These are phyloP conservation scores for Amanita pseudoporphyria DNA, from an alignment of 768 basidiomycete species.

Conservation along the genomic window DNA sequence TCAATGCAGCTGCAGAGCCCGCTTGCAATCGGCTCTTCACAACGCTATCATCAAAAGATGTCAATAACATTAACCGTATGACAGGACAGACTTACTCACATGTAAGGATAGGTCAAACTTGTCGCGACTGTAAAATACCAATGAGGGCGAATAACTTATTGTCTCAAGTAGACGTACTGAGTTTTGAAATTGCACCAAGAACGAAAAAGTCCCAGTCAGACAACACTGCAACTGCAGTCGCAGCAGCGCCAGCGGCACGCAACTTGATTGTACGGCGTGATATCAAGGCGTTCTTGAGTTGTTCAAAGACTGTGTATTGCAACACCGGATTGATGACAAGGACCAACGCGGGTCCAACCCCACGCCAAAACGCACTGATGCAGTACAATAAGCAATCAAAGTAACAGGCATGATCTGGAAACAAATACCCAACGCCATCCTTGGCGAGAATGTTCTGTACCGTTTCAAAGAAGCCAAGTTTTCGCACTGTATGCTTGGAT, in stretches of 20 bases:
- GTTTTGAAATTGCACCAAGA: conserved; percentile 90
- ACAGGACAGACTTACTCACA: conserved; percentile 24
- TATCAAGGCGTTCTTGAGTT: conserved; percentile 80
- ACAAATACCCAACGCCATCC: conserved; percentile 47
- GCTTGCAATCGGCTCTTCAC: conserved; percentile 77
- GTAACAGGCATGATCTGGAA: not conserved
- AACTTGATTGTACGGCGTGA: conserved; percentile 47
- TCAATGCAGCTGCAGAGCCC: conserved; percentile 54
- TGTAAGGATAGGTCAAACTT: conserved; percentile 38
- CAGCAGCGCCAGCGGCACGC: conserved; percentile 33
- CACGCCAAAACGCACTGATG: conserved; percentile 74
- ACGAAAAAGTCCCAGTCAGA: conserved; percentile 89
- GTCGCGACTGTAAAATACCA: conserved; percentile 31
- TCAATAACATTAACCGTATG: not conserved
- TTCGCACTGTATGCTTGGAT: conserved; percentile 26
- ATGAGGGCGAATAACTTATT: not conserved
- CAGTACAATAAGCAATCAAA: not conserved
- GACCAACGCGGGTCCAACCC: conserved; percentile 87
- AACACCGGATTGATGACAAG: conserved; percentile 93
- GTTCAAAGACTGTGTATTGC: conserved; percentile 92
- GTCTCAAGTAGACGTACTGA: conserved; percentile 38
- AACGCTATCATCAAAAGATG: conserved; percentile 29
- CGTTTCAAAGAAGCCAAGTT: conserved; percentile 57
- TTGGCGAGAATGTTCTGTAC: conserved; percentile 59
- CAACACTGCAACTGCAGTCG: conserved; percentile 40